Conservation (phyloP, 495 filamentous ascomycete species). For the Darksidea phi region DNA sequence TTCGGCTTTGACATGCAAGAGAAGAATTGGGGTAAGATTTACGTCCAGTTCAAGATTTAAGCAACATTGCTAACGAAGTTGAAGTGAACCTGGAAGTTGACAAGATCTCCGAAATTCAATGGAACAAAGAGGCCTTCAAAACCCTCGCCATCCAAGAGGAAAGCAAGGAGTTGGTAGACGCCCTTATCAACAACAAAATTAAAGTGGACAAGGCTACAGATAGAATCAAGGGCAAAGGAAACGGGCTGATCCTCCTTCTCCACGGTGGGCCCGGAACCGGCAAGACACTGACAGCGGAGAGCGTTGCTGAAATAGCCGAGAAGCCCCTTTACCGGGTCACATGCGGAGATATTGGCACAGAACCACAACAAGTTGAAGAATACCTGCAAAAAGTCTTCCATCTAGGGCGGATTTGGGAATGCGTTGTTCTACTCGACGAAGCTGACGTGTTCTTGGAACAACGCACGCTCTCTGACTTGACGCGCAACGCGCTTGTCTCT, state of each 20-base stretch:
- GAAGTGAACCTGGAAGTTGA: too few relatives aligned
- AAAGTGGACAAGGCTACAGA: neutral
- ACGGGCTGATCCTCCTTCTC: neutral
- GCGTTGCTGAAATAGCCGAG: slow-evolving; percentile 1
- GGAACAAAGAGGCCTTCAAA: neutral
- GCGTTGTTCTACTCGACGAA: slow-evolving; percentile 4
- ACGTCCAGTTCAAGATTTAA: too few relatives aligned
- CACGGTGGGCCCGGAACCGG: slow-evolving; percentile 3
- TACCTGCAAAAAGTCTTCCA: slow-evolving; percentile 6
- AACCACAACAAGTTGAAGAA: slow-evolving; percentile 3
- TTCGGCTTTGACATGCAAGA: too few relatives aligned
- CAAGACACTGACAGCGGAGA: slow-evolving; percentile 20
- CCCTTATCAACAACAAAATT: neutral
- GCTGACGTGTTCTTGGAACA: too few relatives aligned
- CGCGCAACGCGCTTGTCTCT: too few relatives aligned
- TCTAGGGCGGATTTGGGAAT: slow-evolving; percentile 10
- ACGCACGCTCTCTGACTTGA: too few relatives aligned
- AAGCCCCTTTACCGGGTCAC: slow-evolving; percentile 8
- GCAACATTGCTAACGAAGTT: too few relatives aligned
- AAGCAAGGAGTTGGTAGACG: neutral
- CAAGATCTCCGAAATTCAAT: too few relatives aligned
- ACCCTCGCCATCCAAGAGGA: neutral
- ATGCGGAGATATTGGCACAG: slow-evolving; percentile 2
- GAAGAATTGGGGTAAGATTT: too few relatives aligned
- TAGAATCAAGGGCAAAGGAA: neutral